These are phyloP conservation scores for Phyllosticta citribraziliensis DNA, from an alignment of 2,329 filamentous ascomycete genomes.

Conservation along the genomic window DNA sequence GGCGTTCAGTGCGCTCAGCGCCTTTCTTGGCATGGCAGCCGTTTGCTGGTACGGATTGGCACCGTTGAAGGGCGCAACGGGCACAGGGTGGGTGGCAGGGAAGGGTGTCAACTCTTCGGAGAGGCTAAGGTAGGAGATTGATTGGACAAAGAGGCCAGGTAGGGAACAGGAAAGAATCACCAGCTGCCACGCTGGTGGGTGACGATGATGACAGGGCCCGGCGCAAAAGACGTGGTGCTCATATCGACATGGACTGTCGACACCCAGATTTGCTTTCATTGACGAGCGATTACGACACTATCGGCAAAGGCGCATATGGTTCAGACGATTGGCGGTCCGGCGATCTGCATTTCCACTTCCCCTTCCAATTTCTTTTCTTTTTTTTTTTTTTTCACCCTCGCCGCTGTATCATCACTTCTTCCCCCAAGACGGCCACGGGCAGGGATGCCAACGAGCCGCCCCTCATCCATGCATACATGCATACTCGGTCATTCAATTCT, in stretches of 20 bases:
- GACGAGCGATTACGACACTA: background rate
- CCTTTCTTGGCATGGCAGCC: slow-evolving; percentile 56
- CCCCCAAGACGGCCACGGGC: background rate
- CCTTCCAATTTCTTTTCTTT: background rate
- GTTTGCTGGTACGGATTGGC: slow-evolving; percentile 58
- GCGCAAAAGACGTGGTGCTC: background rate
- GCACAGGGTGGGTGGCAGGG: background rate
- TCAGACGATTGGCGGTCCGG: background rate
- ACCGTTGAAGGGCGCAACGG: slow-evolving; percentile 11
- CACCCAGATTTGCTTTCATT: background rate
- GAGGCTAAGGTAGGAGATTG: background rate
- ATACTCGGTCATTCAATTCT: background rate
- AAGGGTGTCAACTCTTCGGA: background rate
- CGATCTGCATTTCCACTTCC: background rate
- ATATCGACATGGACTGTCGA: background rate
- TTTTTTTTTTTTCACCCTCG: background rate
- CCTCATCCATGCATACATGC: background rate
- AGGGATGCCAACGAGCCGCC: background rate
- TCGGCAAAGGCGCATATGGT: background rate
- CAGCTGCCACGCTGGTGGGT: background rate
- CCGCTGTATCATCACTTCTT: background rate
- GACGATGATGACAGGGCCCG: background rate
- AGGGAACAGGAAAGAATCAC: background rate
- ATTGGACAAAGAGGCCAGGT: background rate
- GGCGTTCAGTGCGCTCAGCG: slow-evolving; percentile 60